phyloP scores from a whole-genome alignment of 2,329 filamentous ascomycete species.

The Epichloe typhina region DNA sequence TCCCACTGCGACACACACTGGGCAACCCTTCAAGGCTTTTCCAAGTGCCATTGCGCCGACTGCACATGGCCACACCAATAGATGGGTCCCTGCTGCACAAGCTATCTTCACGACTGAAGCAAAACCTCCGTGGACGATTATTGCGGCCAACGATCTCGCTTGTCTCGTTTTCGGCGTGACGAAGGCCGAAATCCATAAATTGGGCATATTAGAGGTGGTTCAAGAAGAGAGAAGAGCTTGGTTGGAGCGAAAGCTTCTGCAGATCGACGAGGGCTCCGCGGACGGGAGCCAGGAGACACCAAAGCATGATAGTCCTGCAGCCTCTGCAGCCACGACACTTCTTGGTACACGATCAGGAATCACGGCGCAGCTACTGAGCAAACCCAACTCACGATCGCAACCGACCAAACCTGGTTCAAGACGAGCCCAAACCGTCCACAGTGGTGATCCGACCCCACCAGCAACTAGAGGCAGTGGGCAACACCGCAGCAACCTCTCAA shows the following conservation, averaged over 20 bases:
- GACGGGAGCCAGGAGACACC: conserved; percentile 18
- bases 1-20: conserved; percentile 27
- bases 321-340: conserved; percentile 34
- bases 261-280: conserved; percentile 26
- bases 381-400: conserved; percentile 51
- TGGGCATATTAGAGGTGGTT: conserved; percentile 91
- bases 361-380: conserved; percentile 77
- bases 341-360: conserved; percentile 60
- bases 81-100: conserved; percentile 83
- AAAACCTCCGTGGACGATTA: conserved; percentile 83
- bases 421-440: conserved; percentile 52
- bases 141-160: conserved; percentile 90
- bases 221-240: conserved; percentile 78
- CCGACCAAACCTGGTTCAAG: conserved; percentile 38
- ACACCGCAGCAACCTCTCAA: conserved; percentile 61
- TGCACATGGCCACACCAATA: conserved; percentile 77
- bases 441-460: conserved; percentile 38
- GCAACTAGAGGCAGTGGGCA: conserved; percentile 43
- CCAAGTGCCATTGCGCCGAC: conserved; percentile 39
- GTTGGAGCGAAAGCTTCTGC: conserved; percentile 73
- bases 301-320: conserved; percentile 22
- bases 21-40: conserved; percentile 27
- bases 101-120: conserved; percentile 96
- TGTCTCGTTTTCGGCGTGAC: conserved; percentile 98
- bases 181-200: conserved; percentile 83